Percentiles rank a stretch among this genome's conserved stretches.
Evolutionary conservation across 192 early-diverging fungal genomes (phyloP).

Genomic region (Podila epigama): DNA sequence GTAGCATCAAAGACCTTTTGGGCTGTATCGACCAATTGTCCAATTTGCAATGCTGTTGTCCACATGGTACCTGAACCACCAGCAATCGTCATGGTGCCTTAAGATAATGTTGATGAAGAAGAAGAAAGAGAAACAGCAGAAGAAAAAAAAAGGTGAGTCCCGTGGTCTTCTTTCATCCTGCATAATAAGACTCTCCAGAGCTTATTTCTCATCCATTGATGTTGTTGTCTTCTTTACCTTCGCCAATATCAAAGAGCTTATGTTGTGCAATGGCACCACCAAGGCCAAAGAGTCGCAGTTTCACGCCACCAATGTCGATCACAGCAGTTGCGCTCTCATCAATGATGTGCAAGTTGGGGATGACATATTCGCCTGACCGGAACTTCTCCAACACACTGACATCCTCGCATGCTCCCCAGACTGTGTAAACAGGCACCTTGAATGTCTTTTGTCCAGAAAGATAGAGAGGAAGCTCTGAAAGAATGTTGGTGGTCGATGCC

Average conservation of each 20-base stretch:
- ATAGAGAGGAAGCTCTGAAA: slow-evolving; percentile 63
- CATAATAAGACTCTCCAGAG: not conserved
- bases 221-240: slow-evolving; percentile 44
- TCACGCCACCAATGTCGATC: slow-evolving; percentile 65
- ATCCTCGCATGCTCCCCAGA: slow-evolving; percentile 71
- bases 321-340: slow-evolving; percentile 60
- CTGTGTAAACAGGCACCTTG: slow-evolving; percentile 65
- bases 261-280: slow-evolving; percentile 68
- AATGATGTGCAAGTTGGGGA: slow-evolving; percentile 59
- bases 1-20: slow-evolving; percentile 60
- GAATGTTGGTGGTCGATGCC: slow-evolving; percentile 39
- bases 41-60: slow-evolving; percentile 69
- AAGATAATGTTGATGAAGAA: not conserved
- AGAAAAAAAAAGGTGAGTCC: not conserved
- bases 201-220: not conserved
- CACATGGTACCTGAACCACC: slow-evolving; percentile 70
- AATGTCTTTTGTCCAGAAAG: slow-evolving; percentile 51
- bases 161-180: too few relatives aligned
- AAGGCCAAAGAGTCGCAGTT: slow-evolving; percentile 62
- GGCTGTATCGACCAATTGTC: slow-evolving; percentile 66
- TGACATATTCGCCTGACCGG: slow-evolving; percentile 52
- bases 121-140: not conserved
- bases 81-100: slow-evolving; percentile 63
- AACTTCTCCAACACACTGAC: slow-evolving; percentile 65
- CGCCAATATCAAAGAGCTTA: slow-evolving; percentile 69